Evolutionary conservation across 108 stramenopile genomes (phyloP), one percentile per base, ranked within the genome.

Genomic region (Skeletonema costatum): DNA sequence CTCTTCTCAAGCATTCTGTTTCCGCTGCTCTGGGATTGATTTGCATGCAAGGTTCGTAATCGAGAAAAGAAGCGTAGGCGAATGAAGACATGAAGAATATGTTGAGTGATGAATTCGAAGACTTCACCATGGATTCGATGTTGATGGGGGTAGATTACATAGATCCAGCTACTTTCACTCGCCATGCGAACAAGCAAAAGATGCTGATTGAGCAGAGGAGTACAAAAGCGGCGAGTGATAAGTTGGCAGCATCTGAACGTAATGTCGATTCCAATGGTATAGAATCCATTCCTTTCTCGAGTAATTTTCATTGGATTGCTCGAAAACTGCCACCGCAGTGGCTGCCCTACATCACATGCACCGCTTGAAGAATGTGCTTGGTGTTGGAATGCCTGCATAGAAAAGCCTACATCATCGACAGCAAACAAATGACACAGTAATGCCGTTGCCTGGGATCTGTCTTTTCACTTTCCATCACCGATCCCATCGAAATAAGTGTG

Each of bases 1-100:
- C 10, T 75, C 79, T 8, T 77, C 86, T 4, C 67, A 82, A 19
- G 75, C 76, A 63, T 84, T 77, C 66, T 72, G 88, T 39, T 78
- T 93, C 21, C 84, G 88, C 21, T 90, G 87, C 59, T 93, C 92
- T 56, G 92, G 92, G 8, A 13, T 93, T 31, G 92, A 93, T 63
- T 72, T 93, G 35, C 87, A 86, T 31, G 86, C 90, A 3, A 77
- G 88, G 46, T 84, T 91, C 29, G 72, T 89, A 19, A 25, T 88
- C 41, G 90, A 89, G 48, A 82, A 87, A 25, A 84, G 74, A 48
- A 66, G 84, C 38, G 74, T 70, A 21, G 69, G 50, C 4, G 65
- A 64, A 64, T 17, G 62, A 71, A 5, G 69, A 48, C 6, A 11
- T 56, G 16, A 56, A 25, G 25, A 56, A 56, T 56, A 56, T 56